These are phyloP conservation scores for Penicillium sclerotigenum DNA, from an alignment of 2,329 filamentous ascomycete genomes.

Conservation along the genomic window DNA sequence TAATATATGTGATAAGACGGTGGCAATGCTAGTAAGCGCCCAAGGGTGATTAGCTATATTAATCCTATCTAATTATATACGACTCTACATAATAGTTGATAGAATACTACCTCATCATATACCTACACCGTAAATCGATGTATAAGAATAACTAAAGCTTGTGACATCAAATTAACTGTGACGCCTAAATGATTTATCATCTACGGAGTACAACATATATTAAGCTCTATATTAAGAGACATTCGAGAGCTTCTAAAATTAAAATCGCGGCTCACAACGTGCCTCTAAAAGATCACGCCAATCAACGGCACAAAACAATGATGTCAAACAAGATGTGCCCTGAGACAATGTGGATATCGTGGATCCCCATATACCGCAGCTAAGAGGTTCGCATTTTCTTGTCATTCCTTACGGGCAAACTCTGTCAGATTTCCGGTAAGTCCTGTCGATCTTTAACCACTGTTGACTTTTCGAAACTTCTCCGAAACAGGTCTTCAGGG, in stretches of 20 bases:
- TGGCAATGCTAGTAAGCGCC: neutral
- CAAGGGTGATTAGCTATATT: neutral
- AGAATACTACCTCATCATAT: too few relatives aligned
- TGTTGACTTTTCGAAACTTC: neutral
- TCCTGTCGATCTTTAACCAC: neutral
- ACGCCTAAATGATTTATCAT: neutral
- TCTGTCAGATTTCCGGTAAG: neutral
- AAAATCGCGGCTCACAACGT: neutral
- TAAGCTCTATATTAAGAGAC: neutral
- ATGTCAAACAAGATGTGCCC: slow-evolving; percentile 1
- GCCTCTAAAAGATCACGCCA: neutral
- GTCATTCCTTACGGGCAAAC: neutral
- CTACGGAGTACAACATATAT: too few relatives aligned
- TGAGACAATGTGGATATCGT: slow-evolving; percentile 8
- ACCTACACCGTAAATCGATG: neutral
- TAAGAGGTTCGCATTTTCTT: neutral
- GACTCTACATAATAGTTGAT: neutral
- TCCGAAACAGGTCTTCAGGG: neutral
- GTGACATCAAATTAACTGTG: neutral
- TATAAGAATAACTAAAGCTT: neutral
- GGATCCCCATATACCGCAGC: neutral
- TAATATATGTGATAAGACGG: neutral
- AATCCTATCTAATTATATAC: neutral
- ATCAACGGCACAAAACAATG: neutral
- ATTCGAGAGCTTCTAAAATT: neutral